Percentiles rank a stretch among this genome's conserved stretches.
phyloP scores from a whole-genome alignment of 306 rosid genomes.

The Medicago arabica region DNA sequence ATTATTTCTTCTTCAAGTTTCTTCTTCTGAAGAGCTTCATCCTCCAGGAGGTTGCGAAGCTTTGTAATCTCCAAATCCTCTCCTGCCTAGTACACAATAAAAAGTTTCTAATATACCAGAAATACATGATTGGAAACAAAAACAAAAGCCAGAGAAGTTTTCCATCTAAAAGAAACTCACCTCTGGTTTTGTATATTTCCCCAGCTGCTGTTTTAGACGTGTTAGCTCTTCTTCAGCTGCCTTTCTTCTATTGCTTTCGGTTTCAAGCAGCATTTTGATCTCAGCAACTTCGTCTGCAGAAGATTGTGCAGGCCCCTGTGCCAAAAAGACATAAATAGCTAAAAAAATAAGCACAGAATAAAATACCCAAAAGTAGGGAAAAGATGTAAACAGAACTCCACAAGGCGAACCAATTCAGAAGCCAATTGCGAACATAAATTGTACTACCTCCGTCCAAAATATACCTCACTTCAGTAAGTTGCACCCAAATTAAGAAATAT shows the following conservation, averaged over 20 bases:
- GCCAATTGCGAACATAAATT: slow-evolving; percentile 20
- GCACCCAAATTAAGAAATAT: neutral
- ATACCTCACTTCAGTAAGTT: neutral
- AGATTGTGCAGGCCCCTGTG: slow-evolving; percentile 58
- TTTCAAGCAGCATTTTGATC: slow-evolving; percentile 67
- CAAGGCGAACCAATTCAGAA: slow-evolving; percentile 7
- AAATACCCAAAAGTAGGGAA: neutral
- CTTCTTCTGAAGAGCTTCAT: slow-evolving; percentile 74
- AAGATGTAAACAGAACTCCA: neutral
- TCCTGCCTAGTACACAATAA: slow-evolving; percentile 64
- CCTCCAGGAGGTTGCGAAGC: slow-evolving; percentile 70
- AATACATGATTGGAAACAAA: slow-evolving; percentile 37
- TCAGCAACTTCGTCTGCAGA: slow-evolving; percentile 62
- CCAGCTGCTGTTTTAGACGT: slow-evolving; percentile 61
- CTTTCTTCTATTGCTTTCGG: slow-evolving; percentile 66
- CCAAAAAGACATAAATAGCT: slow-evolving; percentile 35
- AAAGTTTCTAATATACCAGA: slow-evolving; percentile 42
- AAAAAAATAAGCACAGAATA: neutral
- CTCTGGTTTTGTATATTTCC: slow-evolving; percentile 50
- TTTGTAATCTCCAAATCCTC: slow-evolving; percentile 64
- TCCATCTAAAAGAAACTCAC: slow-evolving; percentile 49
- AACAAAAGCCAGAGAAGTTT: slow-evolving; percentile 4
- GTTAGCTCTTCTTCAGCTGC: slow-evolving; percentile 79
- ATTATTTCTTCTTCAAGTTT: slow-evolving; percentile 91
- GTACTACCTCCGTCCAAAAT: neutral